Percentiles rank a stretch among this genome's conserved stretches.
Evolutionary conservation across 345 rosid genomes (phyloP).

Genomic region (Reutealis trisperma): DNA sequence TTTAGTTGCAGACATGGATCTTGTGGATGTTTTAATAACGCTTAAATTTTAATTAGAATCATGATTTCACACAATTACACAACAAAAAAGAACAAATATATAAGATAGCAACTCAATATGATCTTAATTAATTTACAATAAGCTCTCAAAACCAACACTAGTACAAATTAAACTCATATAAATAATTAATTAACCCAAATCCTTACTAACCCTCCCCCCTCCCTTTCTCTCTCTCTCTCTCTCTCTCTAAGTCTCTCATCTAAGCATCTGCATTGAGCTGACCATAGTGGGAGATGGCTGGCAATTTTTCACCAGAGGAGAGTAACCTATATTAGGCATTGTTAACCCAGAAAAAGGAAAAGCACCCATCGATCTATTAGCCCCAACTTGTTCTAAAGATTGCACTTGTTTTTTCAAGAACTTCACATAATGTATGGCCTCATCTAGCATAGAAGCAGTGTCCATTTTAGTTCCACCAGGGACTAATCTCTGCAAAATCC

Average conservation of each 20-base stretch:
- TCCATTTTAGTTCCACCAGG: slow-evolving; percentile 99
- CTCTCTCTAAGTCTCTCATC: slow-evolving; percentile 20
- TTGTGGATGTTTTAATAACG: no score
- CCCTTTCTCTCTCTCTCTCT: background rate
- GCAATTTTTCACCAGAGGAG: slow-evolving; percentile 51
- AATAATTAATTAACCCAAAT: background rate
- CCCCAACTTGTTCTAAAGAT: slow-evolving; percentile 68
- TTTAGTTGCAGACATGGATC: no score
- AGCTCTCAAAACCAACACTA: slow-evolving; percentile 2
- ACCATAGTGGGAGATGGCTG: slow-evolving; percentile 47
- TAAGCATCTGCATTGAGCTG: slow-evolving; percentile 62
- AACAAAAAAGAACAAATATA: background rate
- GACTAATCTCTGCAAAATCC: slow-evolving; percentile 93
- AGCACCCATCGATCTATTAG: slow-evolving; percentile 34
- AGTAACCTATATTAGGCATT: slow-evolving; percentile 38
- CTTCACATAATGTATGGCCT: slow-evolving; percentile 90
- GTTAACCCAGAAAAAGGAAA: slow-evolving; percentile 36
- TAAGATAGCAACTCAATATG: background rate
- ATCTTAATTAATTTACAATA: slow-evolving; percentile 6
- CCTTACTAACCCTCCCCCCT: no score
- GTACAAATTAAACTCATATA: background rate
- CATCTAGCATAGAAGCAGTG: slow-evolving; percentile 93
- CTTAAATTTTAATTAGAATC: no score
- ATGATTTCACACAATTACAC: background rate
- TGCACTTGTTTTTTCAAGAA: slow-evolving; percentile 86